A percentile compares a stretch with the other conserved stretches of the same genome.
Evolutionary conservation across 2,329 filamentous ascomycete genomes (phyloP).

Genomic region (Arthrocladium fulminans): DNA sequence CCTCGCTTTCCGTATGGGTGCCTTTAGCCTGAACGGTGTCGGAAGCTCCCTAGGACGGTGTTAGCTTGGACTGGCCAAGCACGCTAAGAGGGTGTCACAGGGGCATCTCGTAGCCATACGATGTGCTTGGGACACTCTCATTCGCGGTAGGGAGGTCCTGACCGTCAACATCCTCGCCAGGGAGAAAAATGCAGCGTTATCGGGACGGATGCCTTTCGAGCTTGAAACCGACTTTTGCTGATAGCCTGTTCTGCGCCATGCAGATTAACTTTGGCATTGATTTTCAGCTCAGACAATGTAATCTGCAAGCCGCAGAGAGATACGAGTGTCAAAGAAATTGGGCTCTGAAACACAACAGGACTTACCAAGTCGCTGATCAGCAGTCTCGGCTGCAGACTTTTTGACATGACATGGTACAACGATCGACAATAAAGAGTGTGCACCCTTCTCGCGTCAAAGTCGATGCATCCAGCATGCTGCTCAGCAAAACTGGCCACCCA

Average conservation of each 20-base stretch:
- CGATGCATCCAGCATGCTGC: not conserved
- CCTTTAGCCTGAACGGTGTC: not conserved
- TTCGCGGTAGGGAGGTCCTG: not conserved
- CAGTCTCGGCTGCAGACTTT: not conserved
- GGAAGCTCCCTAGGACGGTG: conserved; percentile 2
- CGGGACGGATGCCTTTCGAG: not conserved
- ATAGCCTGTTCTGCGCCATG: not conserved
- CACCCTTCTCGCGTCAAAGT: conserved; percentile 1
- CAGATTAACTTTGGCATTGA: not conserved
- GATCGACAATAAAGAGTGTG: not conserved
- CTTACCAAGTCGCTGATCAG: not conserved
- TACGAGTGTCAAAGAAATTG: not conserved
- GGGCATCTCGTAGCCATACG: not conserved
- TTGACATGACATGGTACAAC: not conserved
- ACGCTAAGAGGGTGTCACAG: conserved; percentile 5
- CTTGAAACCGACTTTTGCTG: not conserved
- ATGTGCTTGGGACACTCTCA: not conserved
- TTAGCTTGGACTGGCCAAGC: conserved; percentile 3
- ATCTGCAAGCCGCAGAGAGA: not conserved
- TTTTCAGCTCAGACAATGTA: not conserved
- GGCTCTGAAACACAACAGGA: conserved; percentile 4
- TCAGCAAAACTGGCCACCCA: not conserved
- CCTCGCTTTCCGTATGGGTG: not conserved
- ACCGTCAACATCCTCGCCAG: not conserved
- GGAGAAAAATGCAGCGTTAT: not conserved